phyloP scores from a whole-genome alignment of 2,329 filamentous ascomycete genomes.

The Helotiales sp. region DNA sequence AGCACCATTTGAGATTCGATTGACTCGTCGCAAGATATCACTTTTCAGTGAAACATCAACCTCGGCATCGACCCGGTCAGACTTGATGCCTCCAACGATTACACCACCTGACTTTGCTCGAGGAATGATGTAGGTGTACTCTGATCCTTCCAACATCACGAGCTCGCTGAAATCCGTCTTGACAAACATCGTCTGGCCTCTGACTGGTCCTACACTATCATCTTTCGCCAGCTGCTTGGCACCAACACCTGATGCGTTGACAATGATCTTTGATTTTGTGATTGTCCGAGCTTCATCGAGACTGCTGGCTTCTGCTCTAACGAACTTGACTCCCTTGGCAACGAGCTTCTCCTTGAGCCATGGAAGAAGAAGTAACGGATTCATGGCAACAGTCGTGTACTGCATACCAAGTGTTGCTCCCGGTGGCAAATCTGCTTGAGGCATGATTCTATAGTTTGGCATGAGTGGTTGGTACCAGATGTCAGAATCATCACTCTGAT shows the following conservation, averaged over 20 bases:
- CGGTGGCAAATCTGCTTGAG: slow-evolving; percentile 14
- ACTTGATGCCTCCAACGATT: slow-evolving; percentile 29
- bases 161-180: slow-evolving; percentile 21
- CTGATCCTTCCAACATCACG: slow-evolving; percentile 27
- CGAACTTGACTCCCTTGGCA: slow-evolving; percentile 24
- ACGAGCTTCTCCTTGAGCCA: slow-evolving; percentile 23
- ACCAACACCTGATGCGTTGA: slow-evolving; percentile 30
- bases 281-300: slow-evolving; percentile 17
- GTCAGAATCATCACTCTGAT: slow-evolving; percentile 11
- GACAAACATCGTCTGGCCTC: slow-evolving; percentile 32
- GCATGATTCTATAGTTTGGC: slow-evolving; percentile 22
- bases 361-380: slow-evolving; percentile 23
- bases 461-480: slow-evolving; percentile 27
- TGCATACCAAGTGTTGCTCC: slow-evolving; percentile 22
- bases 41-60: slow-evolving; percentile 24
- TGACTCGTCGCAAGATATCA: slow-evolving; percentile 28
- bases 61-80: slow-evolving; percentile 26
- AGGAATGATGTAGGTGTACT: slow-evolving; percentile 32
- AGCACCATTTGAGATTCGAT: slow-evolving; percentile 25
- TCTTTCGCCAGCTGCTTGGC: slow-evolving; percentile 22
- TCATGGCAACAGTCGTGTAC: slow-evolving; percentile 28
- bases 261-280: slow-evolving; percentile 17
- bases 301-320: slow-evolving; percentile 18
- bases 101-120: slow-evolving; percentile 25
- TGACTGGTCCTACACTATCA: slow-evolving; percentile 19